phyloP scores from a whole-genome alignment of 1,139 yeast genomes.

The Kurtzmaniella natalensis region DNA sequence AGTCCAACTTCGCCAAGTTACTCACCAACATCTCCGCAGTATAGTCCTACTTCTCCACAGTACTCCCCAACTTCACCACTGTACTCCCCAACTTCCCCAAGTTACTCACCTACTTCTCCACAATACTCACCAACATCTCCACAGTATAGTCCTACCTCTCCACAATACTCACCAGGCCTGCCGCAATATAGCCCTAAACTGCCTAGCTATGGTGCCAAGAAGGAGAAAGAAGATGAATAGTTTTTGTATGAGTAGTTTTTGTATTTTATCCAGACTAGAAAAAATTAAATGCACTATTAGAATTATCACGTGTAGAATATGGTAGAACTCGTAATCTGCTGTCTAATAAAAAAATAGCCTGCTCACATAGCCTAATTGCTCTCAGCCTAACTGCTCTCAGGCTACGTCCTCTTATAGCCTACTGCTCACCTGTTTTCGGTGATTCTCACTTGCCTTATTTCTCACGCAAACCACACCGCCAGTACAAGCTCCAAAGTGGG shows the following conservation, averaged over 20 bases:
- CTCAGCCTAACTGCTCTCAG: too few relatives aligned
- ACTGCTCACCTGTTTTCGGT: too few relatives aligned
- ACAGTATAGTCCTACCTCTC: conserved; percentile 18
- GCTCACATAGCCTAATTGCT: too few relatives aligned
- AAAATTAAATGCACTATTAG: conserved; percentile 1
- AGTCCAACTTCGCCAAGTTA: conserved; percentile 59
- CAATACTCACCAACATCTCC: conserved; percentile 29
- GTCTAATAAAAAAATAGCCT: too few relatives aligned
- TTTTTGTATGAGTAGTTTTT: background rate
- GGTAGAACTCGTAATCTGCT: too few relatives aligned
- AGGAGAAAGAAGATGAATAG: conserved; percentile 1
- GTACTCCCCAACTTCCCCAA: conserved; percentile 51
- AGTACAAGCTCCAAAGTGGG: too few relatives aligned
- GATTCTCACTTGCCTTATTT: too few relatives aligned
- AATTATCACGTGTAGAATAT: too few relatives aligned
- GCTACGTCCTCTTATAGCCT: too few relatives aligned
- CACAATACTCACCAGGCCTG: conserved; percentile 4
- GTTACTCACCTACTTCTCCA: conserved; percentile 53
- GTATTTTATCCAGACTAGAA: conserved; percentile 1
- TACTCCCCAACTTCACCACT: conserved; percentile 59
- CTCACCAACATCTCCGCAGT: conserved; percentile 56
- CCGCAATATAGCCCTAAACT: conserved; percentile 2
- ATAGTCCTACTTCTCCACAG: conserved; percentile 58
- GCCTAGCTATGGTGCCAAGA: conserved; percentile 1
- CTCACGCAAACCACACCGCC: too few relatives aligned